Evolutionary conservation across 1,284 basidiomycete genomes (phyloP).

Genomic region (Tremellales sp.): DNA sequence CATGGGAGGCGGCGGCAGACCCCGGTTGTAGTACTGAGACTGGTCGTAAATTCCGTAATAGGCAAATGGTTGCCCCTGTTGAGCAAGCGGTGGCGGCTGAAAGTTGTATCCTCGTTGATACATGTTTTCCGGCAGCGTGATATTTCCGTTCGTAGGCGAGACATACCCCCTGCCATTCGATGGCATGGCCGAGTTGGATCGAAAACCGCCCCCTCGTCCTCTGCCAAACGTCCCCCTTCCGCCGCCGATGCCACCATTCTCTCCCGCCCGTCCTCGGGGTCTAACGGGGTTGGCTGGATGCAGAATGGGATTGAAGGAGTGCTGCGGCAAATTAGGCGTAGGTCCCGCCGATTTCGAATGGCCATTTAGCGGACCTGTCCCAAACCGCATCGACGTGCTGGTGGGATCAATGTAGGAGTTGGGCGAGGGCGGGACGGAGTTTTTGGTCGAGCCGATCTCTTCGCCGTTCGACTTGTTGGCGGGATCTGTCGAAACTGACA

Average conservation of each 20-base stretch:
- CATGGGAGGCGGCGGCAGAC: conserved; percentile 53
- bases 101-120: conserved; percentile 12
- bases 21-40: conserved; percentile 3
- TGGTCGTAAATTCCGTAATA: background rate
- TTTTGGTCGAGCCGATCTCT: background rate
- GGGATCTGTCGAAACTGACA: background rate
- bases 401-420: background rate
- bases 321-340: conserved; percentile 28
- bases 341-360: conserved; percentile 13
- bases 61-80: background rate
- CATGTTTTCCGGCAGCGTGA: conserved; percentile 1
- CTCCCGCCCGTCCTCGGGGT: conserved; percentile 23
- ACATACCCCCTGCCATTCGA: conserved; percentile 4
- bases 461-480: background rate
- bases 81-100: conserved; percentile 7
- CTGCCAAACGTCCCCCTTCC: conserved; percentile 27
- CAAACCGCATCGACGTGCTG: conserved; percentile 7
- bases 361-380: conserved; percentile 5
- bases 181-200: conserved; percentile 8
- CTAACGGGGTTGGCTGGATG: conserved; percentile 21
- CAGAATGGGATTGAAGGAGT: conserved; percentile 15
- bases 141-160: conserved; percentile 1
- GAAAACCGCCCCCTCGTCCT: conserved; percentile 9
- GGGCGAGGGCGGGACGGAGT: conserved; percentile 10
- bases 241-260: conserved; percentile 24